Conservation (phyloP, 805 yeast species). For the Kodamaea kakaduensis region DNA sequence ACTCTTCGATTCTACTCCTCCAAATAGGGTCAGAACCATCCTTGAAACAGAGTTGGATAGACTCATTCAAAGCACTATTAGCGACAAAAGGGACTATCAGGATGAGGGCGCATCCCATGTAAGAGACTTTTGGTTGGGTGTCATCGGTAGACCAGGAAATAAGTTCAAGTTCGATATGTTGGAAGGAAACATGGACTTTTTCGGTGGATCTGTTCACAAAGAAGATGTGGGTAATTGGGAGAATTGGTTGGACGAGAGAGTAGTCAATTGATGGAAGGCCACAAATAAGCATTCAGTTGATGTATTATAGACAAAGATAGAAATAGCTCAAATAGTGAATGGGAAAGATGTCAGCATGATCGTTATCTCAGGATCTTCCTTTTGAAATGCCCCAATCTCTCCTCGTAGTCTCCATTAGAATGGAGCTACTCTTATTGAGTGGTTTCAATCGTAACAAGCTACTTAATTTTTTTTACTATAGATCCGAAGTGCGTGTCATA, state of each 20-base stretch:
- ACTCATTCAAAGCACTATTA: constrained; percentile 45
- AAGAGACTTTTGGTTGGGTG: constrained; percentile 44
- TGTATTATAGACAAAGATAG: not conserved
- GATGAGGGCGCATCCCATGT: constrained; percentile 32
- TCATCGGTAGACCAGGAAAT: constrained; percentile 31
- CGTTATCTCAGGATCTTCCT: too few species aligned
- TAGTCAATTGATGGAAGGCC: constrained; percentile 44
- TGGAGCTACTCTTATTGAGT: too few species aligned
- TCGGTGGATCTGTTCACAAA: constrained; percentile 69
- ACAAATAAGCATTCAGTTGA: not conserved
- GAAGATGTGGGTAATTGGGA: constrained; percentile 57
- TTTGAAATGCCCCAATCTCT: too few species aligned
- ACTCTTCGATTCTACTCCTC: constrained; percentile 76
- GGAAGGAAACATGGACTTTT: constrained; percentile 68
- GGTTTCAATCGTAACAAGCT: too few species aligned
- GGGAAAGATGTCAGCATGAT: too few species aligned
- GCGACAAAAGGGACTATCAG: constrained; percentile 36
- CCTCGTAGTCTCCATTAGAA: too few species aligned
- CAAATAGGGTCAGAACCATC: constrained; percentile 51
- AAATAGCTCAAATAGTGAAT: too few species aligned
- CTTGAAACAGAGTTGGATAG: constrained; percentile 63
- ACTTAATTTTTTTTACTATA: too few species aligned
- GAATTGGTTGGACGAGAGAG: constrained; percentile 75
- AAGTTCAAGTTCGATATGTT: constrained; percentile 61
- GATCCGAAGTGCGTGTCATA: too few species aligned